A percentile compares a stretch with the other conserved stretches of the same genome.
Evolutionary conservation across 305 asterid genomes (phyloP).

Genomic region (Vinca major): DNA sequence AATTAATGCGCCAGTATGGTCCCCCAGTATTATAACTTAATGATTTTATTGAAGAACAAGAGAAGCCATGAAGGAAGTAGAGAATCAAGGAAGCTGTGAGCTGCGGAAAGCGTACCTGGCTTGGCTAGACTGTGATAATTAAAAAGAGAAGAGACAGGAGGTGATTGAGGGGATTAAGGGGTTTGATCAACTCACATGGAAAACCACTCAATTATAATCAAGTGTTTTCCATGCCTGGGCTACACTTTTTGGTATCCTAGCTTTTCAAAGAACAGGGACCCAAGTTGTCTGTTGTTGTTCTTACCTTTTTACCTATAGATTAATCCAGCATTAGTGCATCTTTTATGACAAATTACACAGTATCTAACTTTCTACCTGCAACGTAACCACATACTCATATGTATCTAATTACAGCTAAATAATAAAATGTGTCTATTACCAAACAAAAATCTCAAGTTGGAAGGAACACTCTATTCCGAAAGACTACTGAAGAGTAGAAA

Average conservation of each 20-base stretch:
- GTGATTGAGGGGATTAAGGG: background rate
- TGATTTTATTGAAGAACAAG: background rate
- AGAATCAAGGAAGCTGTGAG: background rate
- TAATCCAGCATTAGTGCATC: background rate
- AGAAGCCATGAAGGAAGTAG: background rate
- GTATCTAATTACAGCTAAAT: no score
- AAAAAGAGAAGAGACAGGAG: background rate
- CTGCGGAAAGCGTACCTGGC: background rate
- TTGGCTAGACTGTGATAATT: background rate
- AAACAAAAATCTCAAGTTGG: no score
- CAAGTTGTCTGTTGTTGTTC: slow-evolving; percentile 16
- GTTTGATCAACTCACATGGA: slow-evolving; percentile 19
- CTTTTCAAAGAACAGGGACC: slow-evolving; percentile 12
- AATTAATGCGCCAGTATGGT: background rate
- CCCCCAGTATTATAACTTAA: background rate
- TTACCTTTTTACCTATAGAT: background rate
- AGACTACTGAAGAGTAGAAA: no score
- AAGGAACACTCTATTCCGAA: no score
- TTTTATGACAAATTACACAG: no score
- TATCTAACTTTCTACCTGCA: no score
- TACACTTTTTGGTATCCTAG: background rate
- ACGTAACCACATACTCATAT: no score
- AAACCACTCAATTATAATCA: slow-evolving; percentile 21
- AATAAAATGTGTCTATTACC: no score
- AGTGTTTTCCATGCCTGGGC: slow-evolving; percentile 11